These are phyloP conservation scores for Aureobasidium melanogenum DNA, from an alignment of 2,329 filamentous ascomycete genomes.

Conservation along the genomic window DNA sequence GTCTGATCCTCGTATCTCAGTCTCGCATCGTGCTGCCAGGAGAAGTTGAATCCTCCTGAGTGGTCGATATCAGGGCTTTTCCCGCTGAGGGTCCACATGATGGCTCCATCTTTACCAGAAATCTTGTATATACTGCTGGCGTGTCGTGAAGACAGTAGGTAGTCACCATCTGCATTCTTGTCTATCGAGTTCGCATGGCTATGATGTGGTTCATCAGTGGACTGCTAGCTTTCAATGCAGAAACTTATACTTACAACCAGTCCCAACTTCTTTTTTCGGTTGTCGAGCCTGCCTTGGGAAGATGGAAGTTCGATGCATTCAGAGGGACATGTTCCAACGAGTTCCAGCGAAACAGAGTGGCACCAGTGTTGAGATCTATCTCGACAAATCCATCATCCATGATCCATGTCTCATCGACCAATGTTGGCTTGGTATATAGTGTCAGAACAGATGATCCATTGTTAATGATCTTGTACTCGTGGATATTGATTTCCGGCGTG, in stretches of 20 bases:
- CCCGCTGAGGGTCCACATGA: constrained; percentile 32
- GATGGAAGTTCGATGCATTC: constrained; percentile 22
- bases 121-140: constrained; percentile 32
- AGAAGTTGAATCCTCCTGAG: constrained; percentile 24
- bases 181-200: constrained; percentile 32
- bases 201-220: background rate
- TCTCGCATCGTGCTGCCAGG: constrained; percentile 30
- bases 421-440: constrained; percentile 13
- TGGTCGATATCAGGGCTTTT: constrained; percentile 20
- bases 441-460: constrained; percentile 25
- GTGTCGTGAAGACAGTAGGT: constrained; percentile 30
- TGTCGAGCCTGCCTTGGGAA: background rate
- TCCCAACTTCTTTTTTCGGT: constrained; percentile 12
- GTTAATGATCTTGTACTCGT: constrained; percentile 30
- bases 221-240: background rate
- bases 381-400: constrained; percentile 27
- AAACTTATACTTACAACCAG: constrained; percentile 7
- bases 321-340: constrained; percentile 17
- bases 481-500: constrained; percentile 27
- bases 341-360: constrained; percentile 29
- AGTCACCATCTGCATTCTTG: constrained; percentile 30
- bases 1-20: constrained; percentile 14
- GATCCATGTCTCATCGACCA: constrained; percentile 21
- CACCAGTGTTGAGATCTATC: constrained; percentile 25
- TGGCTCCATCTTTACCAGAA: constrained; percentile 25